Evolutionary conservation across 495 filamentous ascomycete genomes (phyloP).

Genomic region (Lophiotrema nucula): DNA sequence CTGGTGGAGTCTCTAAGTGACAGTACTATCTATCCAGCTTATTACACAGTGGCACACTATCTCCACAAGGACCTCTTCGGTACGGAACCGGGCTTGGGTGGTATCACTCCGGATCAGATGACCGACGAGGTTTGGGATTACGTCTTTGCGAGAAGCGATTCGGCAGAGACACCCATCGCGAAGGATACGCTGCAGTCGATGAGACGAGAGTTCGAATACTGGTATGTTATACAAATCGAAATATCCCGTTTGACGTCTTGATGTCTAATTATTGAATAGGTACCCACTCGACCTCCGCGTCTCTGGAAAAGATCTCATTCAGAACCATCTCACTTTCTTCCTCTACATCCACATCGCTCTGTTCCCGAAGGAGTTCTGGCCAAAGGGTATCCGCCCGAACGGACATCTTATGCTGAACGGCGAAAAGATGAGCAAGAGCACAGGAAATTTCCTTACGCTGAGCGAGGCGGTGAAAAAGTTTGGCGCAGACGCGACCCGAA

Average conservation of each 20-base stretch:
- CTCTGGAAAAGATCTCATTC: slow-evolving; percentile 52
- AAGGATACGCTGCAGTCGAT: slow-evolving; percentile 70
- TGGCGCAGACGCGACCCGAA: slow-evolving; percentile 86
- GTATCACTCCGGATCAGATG: slow-evolving; percentile 82
- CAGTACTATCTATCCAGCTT: slow-evolving; percentile 92
- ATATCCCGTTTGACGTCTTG: too few relatives aligned
- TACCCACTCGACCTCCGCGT: slow-evolving; percentile 82
- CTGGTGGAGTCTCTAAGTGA: slow-evolving; percentile 91
- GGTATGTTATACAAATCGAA: too few relatives aligned
- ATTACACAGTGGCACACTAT: slow-evolving; percentile 90
- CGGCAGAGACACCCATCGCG: slow-evolving; percentile 57
- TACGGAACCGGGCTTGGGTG: slow-evolving; percentile 61
- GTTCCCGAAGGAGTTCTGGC: slow-evolving; percentile 85
- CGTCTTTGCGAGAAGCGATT: slow-evolving; percentile 68
- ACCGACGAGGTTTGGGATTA: slow-evolving; percentile 97
- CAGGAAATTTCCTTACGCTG: slow-evolving; percentile 93
- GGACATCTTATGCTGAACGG: slow-evolving; percentile 92
- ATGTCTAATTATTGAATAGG: too few relatives aligned
- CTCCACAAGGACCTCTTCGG: slow-evolving; percentile 83
- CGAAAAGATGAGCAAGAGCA: slow-evolving; percentile 95
- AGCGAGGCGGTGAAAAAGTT: slow-evolving; percentile 85
- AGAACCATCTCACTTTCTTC: slow-evolving; percentile 85
- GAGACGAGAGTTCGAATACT: slow-evolving; percentile 92
- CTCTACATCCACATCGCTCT: slow-evolving; percentile 92
- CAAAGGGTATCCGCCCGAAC: slow-evolving; percentile 76